Evolutionary conservation across 805 yeast species (phyloP), one percentile per base, ranked within the genome.

Genomic region (Sungouiozyma ichnusensis): DNA sequence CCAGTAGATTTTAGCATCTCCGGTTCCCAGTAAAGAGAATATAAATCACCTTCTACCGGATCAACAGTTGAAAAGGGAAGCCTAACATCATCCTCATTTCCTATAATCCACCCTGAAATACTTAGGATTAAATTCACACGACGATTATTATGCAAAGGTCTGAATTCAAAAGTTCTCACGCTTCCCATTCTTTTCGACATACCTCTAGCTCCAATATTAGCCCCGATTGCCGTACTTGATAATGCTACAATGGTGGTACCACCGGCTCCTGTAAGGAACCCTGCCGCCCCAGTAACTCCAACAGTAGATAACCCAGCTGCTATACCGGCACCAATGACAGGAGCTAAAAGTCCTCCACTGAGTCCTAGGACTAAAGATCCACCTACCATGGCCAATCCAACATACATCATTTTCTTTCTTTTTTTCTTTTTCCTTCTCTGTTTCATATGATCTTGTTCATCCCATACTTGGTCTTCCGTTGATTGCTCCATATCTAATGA

Each of bases 71-170:
- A 84, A 57, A 88, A 92, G 2, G 98, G 98, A 48, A 92, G 72
- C 57, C 99, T 72, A 16, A 92, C 90, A 72, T 92, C 99, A 77
- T 92, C 99, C 53, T 79, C 77, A 45, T 79, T 81, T 60, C 96
- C 94, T 41, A 81, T 81, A 90, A 92, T 87, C 99, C 99, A 92
- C 1, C 99, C 99, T 40, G 94, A 78, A 0, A 94, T 87, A 2
- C 97, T 88, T 16, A 92, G 64, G 41, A 90, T 82, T 50, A 88
- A 67, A 56, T 86, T 90, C 3, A 94, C 80, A 39, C 98, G 71
- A 57, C 84, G 83, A 60, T 85, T 87, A 58, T 90, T 88, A 60
- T 86, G 95, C 50, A 92, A 66, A 0, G 99, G 97, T 39, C 84
- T 76, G 60, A 94, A 81, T 55, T 94, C 97, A 63, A 92, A 92